Evolutionary conservation across 352 stramenopile genomes (phyloP).

Genomic region (Phytophthora fragariae): DNA sequence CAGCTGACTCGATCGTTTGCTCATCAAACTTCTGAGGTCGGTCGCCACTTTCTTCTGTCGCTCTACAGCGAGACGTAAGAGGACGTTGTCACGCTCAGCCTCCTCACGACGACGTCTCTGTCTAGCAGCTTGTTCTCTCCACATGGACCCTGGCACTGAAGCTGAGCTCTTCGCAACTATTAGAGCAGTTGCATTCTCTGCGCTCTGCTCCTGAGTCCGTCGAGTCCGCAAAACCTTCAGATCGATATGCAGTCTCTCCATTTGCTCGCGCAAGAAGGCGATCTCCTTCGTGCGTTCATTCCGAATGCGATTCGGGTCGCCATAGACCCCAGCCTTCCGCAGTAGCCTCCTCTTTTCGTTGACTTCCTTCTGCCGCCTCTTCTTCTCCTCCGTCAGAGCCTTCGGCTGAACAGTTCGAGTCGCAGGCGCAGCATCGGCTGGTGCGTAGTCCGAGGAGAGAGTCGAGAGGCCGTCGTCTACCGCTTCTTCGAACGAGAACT

Average conservation of each 20-base stretch:
- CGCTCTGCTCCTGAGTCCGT: slow-evolving; percentile 4
- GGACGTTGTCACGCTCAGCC: background rate
- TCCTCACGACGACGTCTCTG: background rate
- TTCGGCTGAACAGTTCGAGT: background rate
- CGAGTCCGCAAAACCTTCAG: slow-evolving; percentile 38
- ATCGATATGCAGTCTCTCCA: slow-evolving; percentile 56
- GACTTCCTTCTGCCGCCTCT: slow-evolving; percentile 1
- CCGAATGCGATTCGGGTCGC: slow-evolving; percentile 28
- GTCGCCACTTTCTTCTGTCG: background rate
- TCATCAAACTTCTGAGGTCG: background rate
- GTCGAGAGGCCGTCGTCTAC: background rate
- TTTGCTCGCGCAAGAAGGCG: slow-evolving; percentile 63
- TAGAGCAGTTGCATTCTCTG: background rate
- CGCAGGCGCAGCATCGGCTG: background rate
- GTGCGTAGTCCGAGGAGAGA: background rate
- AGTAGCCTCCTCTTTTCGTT: slow-evolving; percentile 39
- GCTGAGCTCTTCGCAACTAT: slow-evolving; percentile 6
- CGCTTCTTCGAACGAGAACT: slow-evolving; percentile 19
- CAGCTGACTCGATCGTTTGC: slow-evolving; percentile 17
- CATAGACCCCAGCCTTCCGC: slow-evolving; percentile 35
- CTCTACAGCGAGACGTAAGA: background rate
- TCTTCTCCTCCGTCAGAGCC: slow-evolving; percentile 6
- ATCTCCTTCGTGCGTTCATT: slow-evolving; percentile 62
- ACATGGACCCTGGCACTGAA: background rate
- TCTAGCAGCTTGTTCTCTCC: background rate